Conservation (phyloP, 2,329 filamentous ascomycete species). For the Calonectria multiphialidica region DNA sequence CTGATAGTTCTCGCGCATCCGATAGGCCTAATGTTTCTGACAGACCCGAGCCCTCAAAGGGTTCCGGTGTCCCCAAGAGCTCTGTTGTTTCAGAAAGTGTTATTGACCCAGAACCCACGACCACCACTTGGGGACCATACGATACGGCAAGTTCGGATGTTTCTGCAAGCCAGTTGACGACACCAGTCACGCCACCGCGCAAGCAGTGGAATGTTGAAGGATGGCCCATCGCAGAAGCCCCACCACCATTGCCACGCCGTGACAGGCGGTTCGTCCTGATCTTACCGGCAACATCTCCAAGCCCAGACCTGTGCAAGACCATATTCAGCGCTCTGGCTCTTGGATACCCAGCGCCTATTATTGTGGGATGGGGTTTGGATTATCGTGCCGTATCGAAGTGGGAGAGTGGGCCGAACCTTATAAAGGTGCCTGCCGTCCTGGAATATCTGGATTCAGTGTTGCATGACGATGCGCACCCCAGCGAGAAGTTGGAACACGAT, state of each 20-base stretch:
- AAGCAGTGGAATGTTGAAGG: neutral
- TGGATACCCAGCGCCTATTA: conserved; percentile 8
- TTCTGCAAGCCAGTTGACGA: neutral
- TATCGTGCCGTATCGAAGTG: neutral
- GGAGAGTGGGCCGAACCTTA: neutral
- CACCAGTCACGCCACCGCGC: neutral
- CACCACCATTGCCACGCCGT: neutral
- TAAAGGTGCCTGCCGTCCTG: neutral
- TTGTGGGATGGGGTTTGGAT: conserved; percentile 5
- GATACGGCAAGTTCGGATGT: neutral
- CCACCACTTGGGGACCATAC: neutral
- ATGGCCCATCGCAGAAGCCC: neutral
- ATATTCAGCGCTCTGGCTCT: conserved; percentile 5
- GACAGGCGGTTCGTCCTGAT: neutral
- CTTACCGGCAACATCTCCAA: neutral
- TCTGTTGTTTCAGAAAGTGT: neutral
- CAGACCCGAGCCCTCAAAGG: neutral
- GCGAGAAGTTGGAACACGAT: neutral
- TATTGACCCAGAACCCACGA: neutral
- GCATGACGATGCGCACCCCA: neutral
- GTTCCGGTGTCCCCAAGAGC: neutral
- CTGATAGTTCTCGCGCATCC: neutral
- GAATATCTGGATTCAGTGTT: neutral
- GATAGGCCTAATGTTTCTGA: neutral
- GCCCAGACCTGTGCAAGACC: conserved; percentile 2